Conservation (phyloP, 1,139 yeast genomes). For the Diutina pseudorugosa region DNA sequence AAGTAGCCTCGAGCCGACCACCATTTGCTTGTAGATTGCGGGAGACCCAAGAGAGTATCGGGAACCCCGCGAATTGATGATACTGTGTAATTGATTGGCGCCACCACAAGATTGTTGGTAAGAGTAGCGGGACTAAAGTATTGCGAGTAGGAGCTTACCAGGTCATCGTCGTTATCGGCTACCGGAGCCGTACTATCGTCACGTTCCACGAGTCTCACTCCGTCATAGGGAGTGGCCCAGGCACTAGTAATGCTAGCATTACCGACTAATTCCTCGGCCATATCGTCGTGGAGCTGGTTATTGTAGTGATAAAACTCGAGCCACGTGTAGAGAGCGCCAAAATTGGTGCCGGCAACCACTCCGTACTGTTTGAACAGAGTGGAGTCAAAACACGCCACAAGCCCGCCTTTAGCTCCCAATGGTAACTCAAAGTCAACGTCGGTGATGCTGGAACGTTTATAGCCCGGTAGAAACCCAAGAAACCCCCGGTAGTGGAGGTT, state of each 20-base stretch:
- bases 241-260: neutral
- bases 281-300: neutral
- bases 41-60: neutral
- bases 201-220: neutral
- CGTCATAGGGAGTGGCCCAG: slow-evolving; percentile 1
- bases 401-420: neutral
- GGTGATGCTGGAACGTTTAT: neutral
- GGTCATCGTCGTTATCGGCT: neutral
- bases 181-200: neutral
- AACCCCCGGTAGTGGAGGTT: slow-evolving; percentile 1
- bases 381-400: neutral
- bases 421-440: neutral
- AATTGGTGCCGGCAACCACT: neutral
- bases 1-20: neutral
- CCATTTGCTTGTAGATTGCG: neutral
- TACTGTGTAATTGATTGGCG: neutral
- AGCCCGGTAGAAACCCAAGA: neutral
- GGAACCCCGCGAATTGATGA: neutral
- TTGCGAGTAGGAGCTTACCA: neutral
- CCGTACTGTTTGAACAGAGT: neutral
- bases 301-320: neutral
- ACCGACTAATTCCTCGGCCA: neutral
- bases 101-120: neutral
- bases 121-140: neutral
- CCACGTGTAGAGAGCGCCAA: neutral